Evolutionary conservation across 495 filamentous ascomycete genomes (phyloP), one percentile per base, ranked within the genome.

Genomic region (Achaetomiella virescens): DNA sequence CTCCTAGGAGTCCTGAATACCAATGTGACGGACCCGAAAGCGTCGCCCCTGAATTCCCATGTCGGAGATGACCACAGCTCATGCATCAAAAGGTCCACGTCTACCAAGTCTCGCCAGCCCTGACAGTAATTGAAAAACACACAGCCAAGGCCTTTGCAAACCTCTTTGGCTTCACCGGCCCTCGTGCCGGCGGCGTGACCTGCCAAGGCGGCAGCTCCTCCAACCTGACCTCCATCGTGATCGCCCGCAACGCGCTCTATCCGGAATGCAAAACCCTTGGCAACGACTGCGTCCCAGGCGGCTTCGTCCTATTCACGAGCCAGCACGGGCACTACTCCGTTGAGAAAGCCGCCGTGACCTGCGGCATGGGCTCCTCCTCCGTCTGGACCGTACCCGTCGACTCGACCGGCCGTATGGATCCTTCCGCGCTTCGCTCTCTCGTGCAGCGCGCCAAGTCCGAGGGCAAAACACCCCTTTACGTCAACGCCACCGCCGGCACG

Each of bases 401-500:
- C 67, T 64, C 68, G 11, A 58, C 73, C 15, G 92, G 92, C 3
- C 76, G 79, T 6, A 95, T 97, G 85, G 73, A 81, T 33, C 74
- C 85, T 1, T 55, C 73, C 0, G 84, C 82, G 33, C 76, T 97
- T 12, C 80, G 85, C 36, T 71, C 73, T 0, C 70, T 81, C 15
- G 74, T 96, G 22, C 37, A 75, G 14, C 74, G 76, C 54, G 81
- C 86, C 20, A 77, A 81, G 53, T 57, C 60, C 11, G 77, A 84
- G 61, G 86, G 87, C 37, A 79, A 80, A 52, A 91, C 87, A 6
- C 92, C 93, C 0, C 89, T 98, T 62, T 98, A 92, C 72, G 90
- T 97, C 65, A 97, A 96, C 65, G 87, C 92, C 5, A 96, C 92
- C 1, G 92, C 93, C 4, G 92, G 92, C 18, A 97, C 93, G 15